Evolutionary conservation across 495 filamentous ascomycete species (phyloP).

Genomic region (Podospora tetraspora): DNA sequence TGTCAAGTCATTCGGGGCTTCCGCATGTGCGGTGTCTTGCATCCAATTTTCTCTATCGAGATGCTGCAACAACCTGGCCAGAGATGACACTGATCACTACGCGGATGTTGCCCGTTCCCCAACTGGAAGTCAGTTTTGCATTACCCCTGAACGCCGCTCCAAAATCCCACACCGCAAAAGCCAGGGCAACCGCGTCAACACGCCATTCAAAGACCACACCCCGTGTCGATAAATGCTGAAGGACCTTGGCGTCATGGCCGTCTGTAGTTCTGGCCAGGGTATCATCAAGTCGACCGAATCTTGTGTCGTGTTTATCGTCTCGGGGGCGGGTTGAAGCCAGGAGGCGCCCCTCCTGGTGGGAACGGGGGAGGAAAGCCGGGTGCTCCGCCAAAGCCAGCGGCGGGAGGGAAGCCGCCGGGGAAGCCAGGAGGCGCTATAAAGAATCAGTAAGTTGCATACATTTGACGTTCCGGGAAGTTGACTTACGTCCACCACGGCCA

Average conservation of each 20-base stretch:
- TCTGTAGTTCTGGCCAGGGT: conserved; percentile 12
- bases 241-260: conserved; percentile 1
- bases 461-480: neutral
- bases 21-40: conserved; percentile 4
- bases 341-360: conserved; percentile 48
- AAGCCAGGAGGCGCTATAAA: conserved; percentile 54
- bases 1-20: neutral
- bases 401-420: conserved; percentile 42
- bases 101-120: conserved; percentile 10
- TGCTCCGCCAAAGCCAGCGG: conserved; percentile 45
- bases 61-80: neutral
- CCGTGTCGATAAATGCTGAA: conserved; percentile 8
- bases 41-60: conserved; percentile 4
- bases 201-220: neutral
- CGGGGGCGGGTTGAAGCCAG: conserved; percentile 63
- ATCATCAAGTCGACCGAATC: conserved; percentile 20
- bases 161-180: conserved; percentile 18
- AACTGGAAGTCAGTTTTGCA: conserved; percentile 17
- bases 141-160: conserved; percentile 29
- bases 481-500: conserved; percentile 65
- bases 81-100: conserved; percentile 1
- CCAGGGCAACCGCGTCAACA: conserved; percentile 16
- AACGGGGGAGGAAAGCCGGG: conserved; percentile 48
- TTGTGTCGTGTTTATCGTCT: conserved; percentile 51
- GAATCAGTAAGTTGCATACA: neutral